phyloP scores from a whole-genome alignment of 176 grass and related monocot genomes.

The Echinochloa phyllopogon region DNA sequence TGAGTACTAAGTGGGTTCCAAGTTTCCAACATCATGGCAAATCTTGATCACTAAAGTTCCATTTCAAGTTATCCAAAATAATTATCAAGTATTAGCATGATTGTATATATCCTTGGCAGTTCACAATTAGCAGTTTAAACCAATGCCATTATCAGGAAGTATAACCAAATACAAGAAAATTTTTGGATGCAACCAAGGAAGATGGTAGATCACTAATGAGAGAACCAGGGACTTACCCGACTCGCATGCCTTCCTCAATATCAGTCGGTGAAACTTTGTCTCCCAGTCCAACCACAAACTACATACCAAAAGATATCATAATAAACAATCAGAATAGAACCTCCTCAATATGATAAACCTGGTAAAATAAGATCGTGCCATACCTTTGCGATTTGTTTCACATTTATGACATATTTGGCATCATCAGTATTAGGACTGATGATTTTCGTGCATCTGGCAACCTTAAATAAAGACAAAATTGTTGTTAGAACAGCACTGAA shows the following conservation, averaged over 20 bases:
- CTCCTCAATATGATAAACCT: neutral
- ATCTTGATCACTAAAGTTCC: neutral
- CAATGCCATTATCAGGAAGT: neutral
- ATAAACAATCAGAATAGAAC: constrained; percentile 8
- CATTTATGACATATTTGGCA: constrained; percentile 77
- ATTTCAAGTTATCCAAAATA: neutral
- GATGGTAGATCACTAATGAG: constrained; percentile 12
- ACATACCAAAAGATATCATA: constrained; percentile 18
- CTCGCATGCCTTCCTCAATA: constrained; percentile 97
- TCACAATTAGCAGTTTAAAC: neutral
- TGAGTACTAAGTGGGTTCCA: too few relatives aligned
- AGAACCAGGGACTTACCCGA: constrained; percentile 59
- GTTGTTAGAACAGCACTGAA: neutral
- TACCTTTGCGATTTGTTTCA: constrained; percentile 98
- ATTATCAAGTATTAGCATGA: neutral
- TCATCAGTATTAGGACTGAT: constrained; percentile 97
- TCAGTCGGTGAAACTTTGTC: constrained; percentile 95
- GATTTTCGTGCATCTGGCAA: constrained; percentile 91
- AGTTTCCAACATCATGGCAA: neutral
- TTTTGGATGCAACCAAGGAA: constrained; percentile 1
- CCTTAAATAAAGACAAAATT: constrained; percentile 35
- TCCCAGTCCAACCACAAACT: constrained; percentile 95
- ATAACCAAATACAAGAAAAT: constrained; percentile 7
- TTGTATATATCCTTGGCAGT: neutral
- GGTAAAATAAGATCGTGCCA: constrained; percentile 1